Evolutionary conservation across 2,329 filamentous ascomycete species (phyloP).

Genomic region (Cytospora schulzeri): DNA sequence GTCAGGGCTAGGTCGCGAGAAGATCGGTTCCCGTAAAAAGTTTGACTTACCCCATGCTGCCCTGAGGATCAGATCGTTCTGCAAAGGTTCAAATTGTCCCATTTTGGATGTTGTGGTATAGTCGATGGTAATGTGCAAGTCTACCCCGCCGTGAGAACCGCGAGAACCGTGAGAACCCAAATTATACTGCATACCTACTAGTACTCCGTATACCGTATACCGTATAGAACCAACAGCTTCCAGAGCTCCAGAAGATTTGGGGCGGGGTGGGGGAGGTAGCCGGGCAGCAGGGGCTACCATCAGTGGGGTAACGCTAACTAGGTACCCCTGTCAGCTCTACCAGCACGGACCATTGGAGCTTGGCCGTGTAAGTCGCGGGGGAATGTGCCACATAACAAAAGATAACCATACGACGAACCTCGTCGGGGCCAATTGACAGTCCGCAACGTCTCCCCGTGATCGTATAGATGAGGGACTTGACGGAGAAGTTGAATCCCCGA

Average conservation of each 20-base stretch:
- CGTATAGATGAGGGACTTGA: neutral
- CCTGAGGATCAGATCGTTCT: constrained; percentile 90
- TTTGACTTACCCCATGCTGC: constrained; percentile 77
- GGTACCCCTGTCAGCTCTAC: neutral
- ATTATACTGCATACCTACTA: neutral
- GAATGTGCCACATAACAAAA: neutral
- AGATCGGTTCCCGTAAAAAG: neutral
- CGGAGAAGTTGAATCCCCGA: neutral
- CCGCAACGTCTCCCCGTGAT: neutral
- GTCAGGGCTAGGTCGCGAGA: neutral
- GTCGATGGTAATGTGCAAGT: neutral
- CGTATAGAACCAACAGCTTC: neutral
- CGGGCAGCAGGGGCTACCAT: neutral
- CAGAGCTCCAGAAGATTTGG: neutral
- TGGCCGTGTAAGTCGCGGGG: neutral
- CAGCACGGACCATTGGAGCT: neutral
- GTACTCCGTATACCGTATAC: neutral
- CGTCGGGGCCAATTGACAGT: constrained; percentile 2
- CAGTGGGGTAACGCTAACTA: neutral
- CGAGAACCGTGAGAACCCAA: constrained; percentile 1
- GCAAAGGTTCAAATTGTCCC: constrained; percentile 70
- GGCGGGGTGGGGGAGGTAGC: no score
- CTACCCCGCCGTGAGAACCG: neutral
- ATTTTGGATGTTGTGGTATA: constrained; percentile 17
- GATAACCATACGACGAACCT: neutral